Conservation (phyloP, 73 alveolate species). For the Paramecium primaurelia region DNA sequence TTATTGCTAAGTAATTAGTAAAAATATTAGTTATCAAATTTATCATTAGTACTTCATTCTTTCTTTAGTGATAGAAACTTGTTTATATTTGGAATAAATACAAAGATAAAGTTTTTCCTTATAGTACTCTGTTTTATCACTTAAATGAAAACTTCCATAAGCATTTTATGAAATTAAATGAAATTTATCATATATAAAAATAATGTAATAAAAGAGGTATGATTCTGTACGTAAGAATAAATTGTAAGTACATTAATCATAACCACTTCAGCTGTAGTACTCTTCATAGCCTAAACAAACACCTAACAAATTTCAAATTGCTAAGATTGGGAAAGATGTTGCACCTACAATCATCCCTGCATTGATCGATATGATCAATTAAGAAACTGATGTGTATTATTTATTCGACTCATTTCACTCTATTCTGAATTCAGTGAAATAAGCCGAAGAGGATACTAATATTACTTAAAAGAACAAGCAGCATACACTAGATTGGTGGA, state of each 20-base stretch:
- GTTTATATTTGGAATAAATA: no score
- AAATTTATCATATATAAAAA: neutral
- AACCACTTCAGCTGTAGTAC: neutral
- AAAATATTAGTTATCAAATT: no score
- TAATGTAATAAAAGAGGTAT: conserved; percentile 19
- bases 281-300: neutral
- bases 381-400: conserved; percentile 43
- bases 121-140: no score
- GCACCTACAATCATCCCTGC: neutral
- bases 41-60: no score
- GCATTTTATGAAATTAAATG: neutral
- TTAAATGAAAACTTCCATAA: no score
- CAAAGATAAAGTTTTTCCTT: no score
- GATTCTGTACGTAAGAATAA: conserved; percentile 20
- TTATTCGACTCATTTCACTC: conserved; percentile 9
- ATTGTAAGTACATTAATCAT: neutral
- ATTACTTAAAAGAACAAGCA: neutral
- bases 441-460: neutral
- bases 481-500: conserved; percentile 47
- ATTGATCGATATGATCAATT: neutral
- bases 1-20: no score
- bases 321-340: neutral
- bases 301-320: neutral
- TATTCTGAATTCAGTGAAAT: neutral
- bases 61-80: no score